Evolutionary conservation across 169 alveolate genomes (phyloP).

Genomic region (Besnoitia besnoiti): DNA sequence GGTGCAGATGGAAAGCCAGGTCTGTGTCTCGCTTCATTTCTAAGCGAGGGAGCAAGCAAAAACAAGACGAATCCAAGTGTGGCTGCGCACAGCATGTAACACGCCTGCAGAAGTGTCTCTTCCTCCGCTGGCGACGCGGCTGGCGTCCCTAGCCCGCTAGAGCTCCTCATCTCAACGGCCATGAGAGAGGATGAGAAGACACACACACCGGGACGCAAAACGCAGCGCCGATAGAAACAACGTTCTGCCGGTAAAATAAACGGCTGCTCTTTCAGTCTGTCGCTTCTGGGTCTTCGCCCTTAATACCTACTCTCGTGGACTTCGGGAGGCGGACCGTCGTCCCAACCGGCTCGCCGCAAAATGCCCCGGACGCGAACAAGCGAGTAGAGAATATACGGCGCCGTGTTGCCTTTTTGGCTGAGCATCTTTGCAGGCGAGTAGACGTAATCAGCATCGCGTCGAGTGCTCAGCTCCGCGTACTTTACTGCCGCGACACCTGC

Average conservation of each 20-base stretch:
- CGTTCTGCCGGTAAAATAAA: no score
- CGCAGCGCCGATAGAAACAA: no score
- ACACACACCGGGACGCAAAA: no score
- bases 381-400: slow-evolving; percentile 54
- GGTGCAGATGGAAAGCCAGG: not conserved
- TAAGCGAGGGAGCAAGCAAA: no score
- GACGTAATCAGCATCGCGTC: slow-evolving; percentile 90
- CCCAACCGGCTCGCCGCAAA: slow-evolving; percentile 3
- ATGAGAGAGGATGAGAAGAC: no score
- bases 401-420: slow-evolving; percentile 93
- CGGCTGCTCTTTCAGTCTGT: not conserved
- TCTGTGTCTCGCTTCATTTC: not conserved
- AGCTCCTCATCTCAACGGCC: no score
- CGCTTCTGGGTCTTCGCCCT: no score
- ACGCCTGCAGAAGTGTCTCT: no score
- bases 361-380: slow-evolving; percentile 40
- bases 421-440: slow-evolving; percentile 95
- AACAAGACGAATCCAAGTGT: no score
- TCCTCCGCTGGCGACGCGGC: no score
- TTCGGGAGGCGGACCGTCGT: not conserved
- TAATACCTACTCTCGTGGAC: not conserved
- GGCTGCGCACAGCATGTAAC: no score
- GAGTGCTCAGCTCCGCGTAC: slow-evolving; percentile 95
- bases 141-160: no score
- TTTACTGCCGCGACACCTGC: slow-evolving; percentile 95